Evolutionary conservation across 345 rosid genomes (phyloP).

Genomic region (Aquilaria yunnanensis): DNA sequence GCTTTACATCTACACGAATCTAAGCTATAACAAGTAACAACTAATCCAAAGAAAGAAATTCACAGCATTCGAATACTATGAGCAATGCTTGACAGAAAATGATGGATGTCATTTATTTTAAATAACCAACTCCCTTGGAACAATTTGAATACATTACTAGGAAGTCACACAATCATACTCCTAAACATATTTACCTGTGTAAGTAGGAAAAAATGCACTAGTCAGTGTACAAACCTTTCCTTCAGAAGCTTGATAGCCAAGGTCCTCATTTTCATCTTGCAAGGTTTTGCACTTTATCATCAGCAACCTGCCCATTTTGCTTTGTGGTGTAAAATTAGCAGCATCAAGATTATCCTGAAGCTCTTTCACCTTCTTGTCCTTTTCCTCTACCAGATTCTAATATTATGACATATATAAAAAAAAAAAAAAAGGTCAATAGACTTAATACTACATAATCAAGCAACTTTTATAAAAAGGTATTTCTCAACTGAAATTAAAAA

Average conservation of each 20-base stretch:
- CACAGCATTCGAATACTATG: too few relatives aligned
- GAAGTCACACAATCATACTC: too few relatives aligned
- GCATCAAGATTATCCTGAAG: constrained; percentile 88
- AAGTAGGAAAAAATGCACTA: not conserved
- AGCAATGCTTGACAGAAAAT: too few relatives aligned
- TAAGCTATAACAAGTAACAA: too few relatives aligned
- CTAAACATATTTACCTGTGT: too few relatives aligned
- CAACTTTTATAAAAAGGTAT: not conserved
- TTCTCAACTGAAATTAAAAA: not conserved
- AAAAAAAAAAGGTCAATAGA: not conserved
- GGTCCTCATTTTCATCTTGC: constrained; percentile 97
- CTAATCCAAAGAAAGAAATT: too few relatives aligned
- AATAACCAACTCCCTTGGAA: too few relatives aligned
- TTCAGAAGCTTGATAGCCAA: constrained; percentile 92
- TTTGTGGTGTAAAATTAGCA: constrained; percentile 77
- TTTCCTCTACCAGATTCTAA: constrained; percentile 90
- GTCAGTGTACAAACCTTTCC: constrained; percentile 65
- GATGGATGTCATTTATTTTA: too few relatives aligned
- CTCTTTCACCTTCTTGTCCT: constrained; percentile 94
- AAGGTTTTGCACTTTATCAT: constrained; percentile 91
- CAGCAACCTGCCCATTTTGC: constrained; percentile 94
- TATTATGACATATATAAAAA: constrained; percentile 4
- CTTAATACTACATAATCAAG: not conserved
- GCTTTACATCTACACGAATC: too few relatives aligned
- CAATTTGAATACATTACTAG: too few relatives aligned